Conservation (phyloP, 2,329 filamentous ascomycete genomes). For the Ophiocordyceps polyrhachis-furcata region DNA sequence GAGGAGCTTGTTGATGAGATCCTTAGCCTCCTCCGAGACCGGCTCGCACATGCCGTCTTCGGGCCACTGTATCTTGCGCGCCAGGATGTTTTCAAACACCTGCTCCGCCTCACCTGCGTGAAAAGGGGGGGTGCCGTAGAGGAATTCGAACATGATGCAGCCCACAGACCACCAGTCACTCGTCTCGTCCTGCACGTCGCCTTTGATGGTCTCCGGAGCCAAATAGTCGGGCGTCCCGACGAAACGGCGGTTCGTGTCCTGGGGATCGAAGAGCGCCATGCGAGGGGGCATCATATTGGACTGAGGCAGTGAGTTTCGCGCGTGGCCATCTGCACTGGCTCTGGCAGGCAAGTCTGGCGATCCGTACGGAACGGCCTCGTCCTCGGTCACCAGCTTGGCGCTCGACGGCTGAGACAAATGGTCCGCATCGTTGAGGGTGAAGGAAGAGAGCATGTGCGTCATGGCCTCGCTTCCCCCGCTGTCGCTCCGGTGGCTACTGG, state of each 20-base stretch:
- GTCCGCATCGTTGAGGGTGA: constrained; percentile 50
- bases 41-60: constrained; percentile 55
- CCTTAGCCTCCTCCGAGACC: constrained; percentile 74
- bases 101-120: constrained; percentile 78
- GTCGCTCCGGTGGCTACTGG: constrained; percentile 65
- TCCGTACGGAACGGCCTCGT: constrained; percentile 43
- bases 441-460: constrained; percentile 61
- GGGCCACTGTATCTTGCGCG: constrained; percentile 82
- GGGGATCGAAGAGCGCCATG: constrained; percentile 87
- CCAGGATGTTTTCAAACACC: constrained; percentile 92
- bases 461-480: constrained; percentile 80
- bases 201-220: constrained; percentile 90
- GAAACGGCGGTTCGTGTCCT: constrained; percentile 82
- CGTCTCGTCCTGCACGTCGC: constrained; percentile 87
- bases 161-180: constrained; percentile 99
- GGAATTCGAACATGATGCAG: constrained; percentile 91
- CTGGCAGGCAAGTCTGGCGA: constrained; percentile 57
- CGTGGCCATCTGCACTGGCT: constrained; percentile 15
- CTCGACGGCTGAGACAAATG: constrained; percentile 23
- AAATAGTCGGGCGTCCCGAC: constrained; percentile 96
- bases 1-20: constrained; percentile 83
- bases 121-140: constrained; percentile 87
- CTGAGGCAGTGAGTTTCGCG: constrained; percentile 20
- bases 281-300: constrained; percentile 69
- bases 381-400: constrained; percentile 46